Percentiles rank a stretch among this genome's conserved stretches.
These are phyloP conservation scores for Magnusiomyces clavatus DNA, from an alignment of 1,139 yeast species.

Conservation along the genomic window DNA sequence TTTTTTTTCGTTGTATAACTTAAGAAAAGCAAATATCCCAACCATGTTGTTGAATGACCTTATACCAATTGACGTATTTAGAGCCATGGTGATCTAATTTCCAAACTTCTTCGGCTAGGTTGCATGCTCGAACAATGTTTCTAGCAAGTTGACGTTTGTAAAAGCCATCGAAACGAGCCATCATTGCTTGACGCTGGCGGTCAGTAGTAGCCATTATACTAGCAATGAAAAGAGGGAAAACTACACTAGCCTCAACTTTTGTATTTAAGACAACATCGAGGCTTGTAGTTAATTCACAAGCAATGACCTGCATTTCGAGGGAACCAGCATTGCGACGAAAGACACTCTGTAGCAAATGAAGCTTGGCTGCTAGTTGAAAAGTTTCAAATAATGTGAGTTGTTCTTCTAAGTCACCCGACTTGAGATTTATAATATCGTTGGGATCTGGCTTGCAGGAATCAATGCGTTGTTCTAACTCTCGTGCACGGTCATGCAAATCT, in stretches of 20 bases:
- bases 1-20: not conserved
- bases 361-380: constrained; percentile 60
- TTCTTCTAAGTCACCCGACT: constrained; percentile 47
- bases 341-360: constrained; percentile 61
- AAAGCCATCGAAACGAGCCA: constrained; percentile 45
- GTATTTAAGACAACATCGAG: constrained; percentile 59
- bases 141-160: constrained; percentile 59
- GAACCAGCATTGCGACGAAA: constrained; percentile 53
- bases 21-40: constrained; percentile 77
- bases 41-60: constrained; percentile 53
- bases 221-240: constrained; percentile 70
- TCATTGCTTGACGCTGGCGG: constrained; percentile 41
- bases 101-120: constrained; percentile 56
- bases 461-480: constrained; percentile 43
- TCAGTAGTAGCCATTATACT: constrained; percentile 57
- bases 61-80: constrained; percentile 57
- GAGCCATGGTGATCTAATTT: constrained; percentile 40
- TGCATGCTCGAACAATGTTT: constrained; percentile 54
- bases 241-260: constrained; percentile 61
- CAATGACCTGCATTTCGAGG: constrained; percentile 54
- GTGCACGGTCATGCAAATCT: constrained; percentile 31
- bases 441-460: constrained; percentile 49
- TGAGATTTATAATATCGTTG: constrained; percentile 40
- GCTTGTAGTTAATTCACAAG: constrained; percentile 47
- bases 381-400: constrained; percentile 68